Evolutionary conservation across 371 early-diverging fungal genomes (phyloP).

Genomic region (Zopfochytrium polystomum): DNA sequence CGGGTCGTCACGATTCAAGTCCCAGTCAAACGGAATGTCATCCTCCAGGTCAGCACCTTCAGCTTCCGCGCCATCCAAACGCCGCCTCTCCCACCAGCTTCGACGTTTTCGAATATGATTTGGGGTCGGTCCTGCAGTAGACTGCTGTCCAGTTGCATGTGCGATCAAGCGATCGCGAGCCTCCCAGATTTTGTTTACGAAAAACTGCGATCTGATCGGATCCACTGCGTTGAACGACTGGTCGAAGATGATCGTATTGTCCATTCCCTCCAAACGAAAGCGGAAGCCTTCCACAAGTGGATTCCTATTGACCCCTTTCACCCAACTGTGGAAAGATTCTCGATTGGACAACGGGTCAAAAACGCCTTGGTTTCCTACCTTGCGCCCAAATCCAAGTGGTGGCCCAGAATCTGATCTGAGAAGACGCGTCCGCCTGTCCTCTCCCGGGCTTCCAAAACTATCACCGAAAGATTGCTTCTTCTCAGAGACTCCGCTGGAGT

Average conservation of each 20-base stretch:
- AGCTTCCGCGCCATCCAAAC: not conserved
- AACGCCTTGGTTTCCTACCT: conserved; percentile 3
- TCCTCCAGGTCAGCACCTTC: not conserved
- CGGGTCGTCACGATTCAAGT: not conserved
- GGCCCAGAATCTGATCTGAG: conserved; percentile 19
- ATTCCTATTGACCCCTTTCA: conserved; percentile 21
- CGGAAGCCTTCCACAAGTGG: conserved; percentile 15
- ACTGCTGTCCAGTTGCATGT: not conserved
- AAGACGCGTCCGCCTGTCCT: conserved; percentile 40
- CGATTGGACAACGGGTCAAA: not conserved
- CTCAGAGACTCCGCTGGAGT: conserved; percentile 19
- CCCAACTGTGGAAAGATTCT: conserved; percentile 11
- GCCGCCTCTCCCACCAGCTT: conserved; percentile 7
- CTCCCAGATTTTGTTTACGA: conserved; percentile 18
- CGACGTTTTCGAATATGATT: not conserved
- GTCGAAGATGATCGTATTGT: conserved; percentile 18
- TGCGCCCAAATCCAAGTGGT: conserved; percentile 23
- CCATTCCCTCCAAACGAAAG: conserved; percentile 15
- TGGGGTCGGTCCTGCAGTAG: not conserved
- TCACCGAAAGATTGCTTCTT: conserved; percentile 12
- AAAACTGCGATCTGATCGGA: not conserved
- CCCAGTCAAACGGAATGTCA: not conserved
- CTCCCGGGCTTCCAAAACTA: conserved; percentile 34
- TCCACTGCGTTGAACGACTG: conserved; percentile 2
- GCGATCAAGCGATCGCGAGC: conserved; percentile 15